Percentiles rank a stretch among this genome's conserved stretches.
phyloP scores from a whole-genome alignment of 495 filamentous ascomycete genomes.

The Bacidia gigantensis region DNA sequence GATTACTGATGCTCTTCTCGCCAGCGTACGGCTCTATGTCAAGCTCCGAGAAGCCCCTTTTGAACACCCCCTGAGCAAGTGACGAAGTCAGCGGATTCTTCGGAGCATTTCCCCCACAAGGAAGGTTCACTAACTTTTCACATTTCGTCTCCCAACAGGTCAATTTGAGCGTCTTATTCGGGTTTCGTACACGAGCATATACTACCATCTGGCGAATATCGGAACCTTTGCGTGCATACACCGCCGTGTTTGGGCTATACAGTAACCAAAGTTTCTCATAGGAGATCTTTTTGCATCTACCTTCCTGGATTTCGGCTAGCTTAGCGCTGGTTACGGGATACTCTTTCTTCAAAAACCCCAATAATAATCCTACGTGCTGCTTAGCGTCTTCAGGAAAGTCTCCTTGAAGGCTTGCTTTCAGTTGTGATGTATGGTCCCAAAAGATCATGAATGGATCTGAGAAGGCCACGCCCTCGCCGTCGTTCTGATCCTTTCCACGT shows the following conservation, averaged over 20 bases:
- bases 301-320: conserved; percentile 13
- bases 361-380: conserved; percentile 5
- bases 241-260: conserved; percentile 9
- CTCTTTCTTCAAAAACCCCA: conserved; percentile 11
- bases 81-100: too few species aligned
- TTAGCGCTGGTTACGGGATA: conserved; percentile 4
- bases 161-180: conserved; percentile 5
- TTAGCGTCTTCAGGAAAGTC: conserved; percentile 11
- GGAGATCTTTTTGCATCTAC: conserved; percentile 8
- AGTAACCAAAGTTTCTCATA: conserved; percentile 8
- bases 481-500: conserved; percentile 8
- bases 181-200: conserved; percentile 3
- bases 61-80: conserved; percentile 8
- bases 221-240: conserved; percentile 9
- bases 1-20: conserved; percentile 11
- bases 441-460: conserved; percentile 14
- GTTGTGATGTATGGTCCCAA: conserved; percentile 7
- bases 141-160: conserved; percentile 13
- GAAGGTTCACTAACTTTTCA: conserved; percentile 5
- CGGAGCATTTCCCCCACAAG: conserved; percentile 14
- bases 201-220: conserved; percentile 11
- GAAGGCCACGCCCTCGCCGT: conserved; percentile 6
- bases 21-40: conserved; percentile 10
- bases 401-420: conserved; percentile 2
- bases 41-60: conserved; percentile 9